Percentiles rank a stretch among this genome's conserved stretches.
Evolutionary conservation across 2,329 filamentous ascomycete genomes (phyloP).

Genomic region (Trichoderma koningiopsis): DNA sequence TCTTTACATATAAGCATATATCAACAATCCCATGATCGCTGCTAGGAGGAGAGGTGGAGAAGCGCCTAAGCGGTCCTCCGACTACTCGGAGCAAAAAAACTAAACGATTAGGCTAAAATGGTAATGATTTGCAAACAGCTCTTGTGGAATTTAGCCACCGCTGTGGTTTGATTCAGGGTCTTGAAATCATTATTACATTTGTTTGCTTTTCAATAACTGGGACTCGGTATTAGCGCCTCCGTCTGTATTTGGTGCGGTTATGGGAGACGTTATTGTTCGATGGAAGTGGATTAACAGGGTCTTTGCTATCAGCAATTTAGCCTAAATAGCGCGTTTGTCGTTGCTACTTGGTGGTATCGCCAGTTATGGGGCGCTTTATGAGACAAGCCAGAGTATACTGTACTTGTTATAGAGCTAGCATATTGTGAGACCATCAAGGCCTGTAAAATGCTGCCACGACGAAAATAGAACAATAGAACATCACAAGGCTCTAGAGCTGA

Average conservation of each 20-base stretch:
- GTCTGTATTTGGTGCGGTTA: neutral
- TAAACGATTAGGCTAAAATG: conserved; percentile 2
- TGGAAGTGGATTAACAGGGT: neutral
- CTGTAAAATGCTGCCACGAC: neutral
- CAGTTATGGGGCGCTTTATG: neutral
- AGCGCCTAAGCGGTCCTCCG: neutral
- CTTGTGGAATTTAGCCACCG: neutral
- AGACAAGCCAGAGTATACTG: neutral
- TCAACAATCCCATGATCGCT: neutral
- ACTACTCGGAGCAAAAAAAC: neutral
- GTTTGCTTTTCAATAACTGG: neutral
- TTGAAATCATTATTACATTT: neutral
- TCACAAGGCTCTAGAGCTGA: neutral
- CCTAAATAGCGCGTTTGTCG: neutral
- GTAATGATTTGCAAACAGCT: neutral
- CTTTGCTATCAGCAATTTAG: neutral
- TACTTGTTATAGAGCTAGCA: neutral
- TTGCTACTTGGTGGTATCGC: neutral
- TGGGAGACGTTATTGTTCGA: neutral
- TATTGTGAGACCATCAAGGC: neutral
- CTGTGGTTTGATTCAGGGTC: neutral
- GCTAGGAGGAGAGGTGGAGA: neutral
- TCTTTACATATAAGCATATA: neutral
- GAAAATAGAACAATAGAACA: neutral
- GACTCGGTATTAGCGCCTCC: neutral